Conservation (phyloP, 345 rosid species). For the Melaleuca quinquenervia region DNA sequence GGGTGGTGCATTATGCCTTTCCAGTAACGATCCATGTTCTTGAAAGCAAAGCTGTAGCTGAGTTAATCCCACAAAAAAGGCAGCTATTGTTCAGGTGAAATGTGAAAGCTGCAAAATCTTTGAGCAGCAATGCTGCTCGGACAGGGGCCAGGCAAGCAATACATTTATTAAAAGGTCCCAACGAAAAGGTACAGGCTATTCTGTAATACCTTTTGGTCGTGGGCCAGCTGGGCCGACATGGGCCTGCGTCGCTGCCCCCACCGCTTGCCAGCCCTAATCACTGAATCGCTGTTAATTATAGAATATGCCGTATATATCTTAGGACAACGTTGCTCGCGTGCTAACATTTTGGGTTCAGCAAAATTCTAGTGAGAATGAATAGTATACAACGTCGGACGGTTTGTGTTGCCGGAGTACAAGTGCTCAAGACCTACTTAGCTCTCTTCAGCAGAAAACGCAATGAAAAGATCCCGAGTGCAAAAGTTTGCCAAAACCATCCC, state of each 20-base stretch:
- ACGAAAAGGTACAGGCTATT: neutral
- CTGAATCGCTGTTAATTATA: neutral
- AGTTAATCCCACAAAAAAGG: neutral
- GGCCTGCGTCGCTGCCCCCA: neutral
- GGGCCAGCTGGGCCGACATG: neutral
- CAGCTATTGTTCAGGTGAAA: neutral
- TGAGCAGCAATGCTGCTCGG: neutral
- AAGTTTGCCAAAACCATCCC: slow-evolving; percentile 89
- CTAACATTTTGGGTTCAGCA: neutral
- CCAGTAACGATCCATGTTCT: neutral
- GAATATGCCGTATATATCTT: neutral
- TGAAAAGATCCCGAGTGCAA: slow-evolving; percentile 53
- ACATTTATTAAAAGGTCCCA: neutral
- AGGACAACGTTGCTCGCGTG: neutral
- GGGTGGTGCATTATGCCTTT: neutral
- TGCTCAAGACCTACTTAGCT: slow-evolving; percentile 9
- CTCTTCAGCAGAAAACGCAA: slow-evolving; percentile 53
- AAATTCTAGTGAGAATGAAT: neutral
- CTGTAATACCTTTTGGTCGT: neutral
- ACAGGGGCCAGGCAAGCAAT: neutral
- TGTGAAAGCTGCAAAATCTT: neutral
- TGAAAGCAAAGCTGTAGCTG: neutral
- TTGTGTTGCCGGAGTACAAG: neutral
- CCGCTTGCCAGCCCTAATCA: neutral
- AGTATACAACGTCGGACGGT: neutral